Percentiles rank a stretch among this genome's conserved stretches.
These are phyloP conservation scores for Chara braunii DNA, from an alignment of 139 green algal species.

Conservation along the genomic window DNA sequence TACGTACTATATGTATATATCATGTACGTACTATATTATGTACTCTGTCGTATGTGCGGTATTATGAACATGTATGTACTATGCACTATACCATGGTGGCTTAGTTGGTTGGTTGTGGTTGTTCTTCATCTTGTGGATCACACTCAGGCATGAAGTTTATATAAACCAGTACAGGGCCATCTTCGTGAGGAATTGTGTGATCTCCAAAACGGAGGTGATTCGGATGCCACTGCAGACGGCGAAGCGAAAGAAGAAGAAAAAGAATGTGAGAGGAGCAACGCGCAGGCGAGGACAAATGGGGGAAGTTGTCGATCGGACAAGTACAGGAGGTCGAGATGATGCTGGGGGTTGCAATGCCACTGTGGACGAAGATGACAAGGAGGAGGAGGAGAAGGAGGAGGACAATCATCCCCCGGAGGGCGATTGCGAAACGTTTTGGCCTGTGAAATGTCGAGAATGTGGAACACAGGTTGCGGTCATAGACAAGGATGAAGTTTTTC, in stretches of 20 bases:
- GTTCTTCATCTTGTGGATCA: too few species aligned
- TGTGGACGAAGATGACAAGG: not conserved
- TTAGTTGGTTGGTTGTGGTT: too few species aligned
- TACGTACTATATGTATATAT: too few species aligned
- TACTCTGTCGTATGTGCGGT: too few species aligned
- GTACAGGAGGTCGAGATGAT: not conserved
- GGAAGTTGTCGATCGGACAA: not conserved
- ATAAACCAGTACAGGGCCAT: constrained; percentile 34
- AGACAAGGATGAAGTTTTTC: constrained; percentile 41
- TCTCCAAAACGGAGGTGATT: not conserved
- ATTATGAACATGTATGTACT: too few species aligned
- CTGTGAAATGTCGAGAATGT: constrained; percentile 29
- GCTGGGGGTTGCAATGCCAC: not conserved
- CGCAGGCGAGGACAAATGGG: not conserved
- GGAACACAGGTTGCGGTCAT: constrained; percentile 22
- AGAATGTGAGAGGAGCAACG: too few species aligned
- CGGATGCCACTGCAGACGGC: not conserved
- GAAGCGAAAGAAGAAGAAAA: too few species aligned
- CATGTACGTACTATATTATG: too few species aligned
- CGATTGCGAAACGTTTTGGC: constrained; percentile 10
- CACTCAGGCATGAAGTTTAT: constrained; percentile 32
- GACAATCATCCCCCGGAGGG: not conserved
- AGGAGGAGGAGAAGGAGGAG: not conserved
- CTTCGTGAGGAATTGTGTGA: constrained; percentile 30
- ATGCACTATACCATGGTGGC: too few species aligned